Evolutionary conservation across 306 rosid genomes (phyloP).

Genomic region (Trifolium repens): DNA sequence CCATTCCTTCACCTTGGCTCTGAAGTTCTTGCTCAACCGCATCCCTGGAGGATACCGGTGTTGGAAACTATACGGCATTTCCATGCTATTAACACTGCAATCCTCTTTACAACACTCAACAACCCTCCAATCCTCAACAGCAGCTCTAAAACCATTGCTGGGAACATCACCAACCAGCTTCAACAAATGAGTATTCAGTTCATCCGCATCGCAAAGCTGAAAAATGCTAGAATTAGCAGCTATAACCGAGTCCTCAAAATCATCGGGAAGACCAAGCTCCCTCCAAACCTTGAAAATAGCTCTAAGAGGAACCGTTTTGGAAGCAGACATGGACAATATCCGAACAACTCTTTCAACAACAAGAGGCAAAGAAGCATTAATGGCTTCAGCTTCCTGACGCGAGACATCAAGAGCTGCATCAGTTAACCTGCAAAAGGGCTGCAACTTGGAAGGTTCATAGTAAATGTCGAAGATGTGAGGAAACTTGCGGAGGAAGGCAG

Average conservation of each 20-base stretch:
- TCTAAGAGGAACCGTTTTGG: constrained; percentile 79
- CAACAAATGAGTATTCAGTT: constrained; percentile 76
- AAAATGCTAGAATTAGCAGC: constrained; percentile 61
- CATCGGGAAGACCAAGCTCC: constrained; percentile 94
- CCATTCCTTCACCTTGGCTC: constrained; percentile 91
- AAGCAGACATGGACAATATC: constrained; percentile 72
- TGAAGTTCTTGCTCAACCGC: constrained; percentile 69
- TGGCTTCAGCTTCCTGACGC: constrained; percentile 62
- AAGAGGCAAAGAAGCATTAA: constrained; percentile 59
- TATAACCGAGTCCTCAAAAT: constrained; percentile 84
- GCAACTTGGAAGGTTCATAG: constrained; percentile 68
- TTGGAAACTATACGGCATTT: constrained; percentile 65
- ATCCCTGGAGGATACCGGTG: constrained; percentile 85
- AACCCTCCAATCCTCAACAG: constrained; percentile 89
- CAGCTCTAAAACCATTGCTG: constrained; percentile 49
- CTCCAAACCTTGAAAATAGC: constrained; percentile 85
- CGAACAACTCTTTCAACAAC: constrained; percentile 73
- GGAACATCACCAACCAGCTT: constrained; percentile 60
- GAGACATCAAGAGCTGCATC: constrained; percentile 59
- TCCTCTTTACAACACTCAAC: constrained; percentile 77
- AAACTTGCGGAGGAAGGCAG: constrained; percentile 75
- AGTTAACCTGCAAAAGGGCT: constrained; percentile 70
- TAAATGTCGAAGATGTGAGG: constrained; percentile 82
- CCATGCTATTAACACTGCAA: constrained; percentile 57
- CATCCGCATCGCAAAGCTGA: constrained; percentile 70